A percentile compares a stretch with the other conserved stretches of the same genome.
phyloP scores from a whole-genome alignment of 140 eudicot species.

The Anethum foeniculum region DNA sequence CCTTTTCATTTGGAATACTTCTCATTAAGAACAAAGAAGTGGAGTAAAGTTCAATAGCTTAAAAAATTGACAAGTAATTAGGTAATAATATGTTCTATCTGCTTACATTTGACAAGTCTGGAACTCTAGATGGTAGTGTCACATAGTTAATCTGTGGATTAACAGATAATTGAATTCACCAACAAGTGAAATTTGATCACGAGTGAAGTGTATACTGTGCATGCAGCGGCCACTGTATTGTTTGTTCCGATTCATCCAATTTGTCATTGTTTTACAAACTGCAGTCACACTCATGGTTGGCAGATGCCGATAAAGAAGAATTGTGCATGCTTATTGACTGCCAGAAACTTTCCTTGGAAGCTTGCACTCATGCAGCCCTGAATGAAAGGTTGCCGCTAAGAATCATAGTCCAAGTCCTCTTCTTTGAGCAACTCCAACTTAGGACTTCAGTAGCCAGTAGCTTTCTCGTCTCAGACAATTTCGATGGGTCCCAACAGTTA shows the following conservation, averaged over 20 bases:
- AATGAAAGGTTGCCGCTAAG: constrained; percentile 87
- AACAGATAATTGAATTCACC: background rate
- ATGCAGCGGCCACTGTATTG: background rate
- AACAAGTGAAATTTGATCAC: background rate
- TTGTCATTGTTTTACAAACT: constrained; percentile 16
- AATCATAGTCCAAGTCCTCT: constrained; percentile 87
- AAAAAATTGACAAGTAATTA: background rate
- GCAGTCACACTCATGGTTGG: constrained; percentile 95
- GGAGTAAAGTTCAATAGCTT: background rate
- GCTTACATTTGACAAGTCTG: background rate
- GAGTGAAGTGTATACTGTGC: background rate
- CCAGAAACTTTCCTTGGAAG: constrained; percentile 95
- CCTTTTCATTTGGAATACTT: background rate
- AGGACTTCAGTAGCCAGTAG: constrained; percentile 94
- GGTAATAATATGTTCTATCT: background rate
- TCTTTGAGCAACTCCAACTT: constrained; percentile 92
- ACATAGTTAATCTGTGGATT: background rate
- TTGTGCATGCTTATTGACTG: constrained; percentile 93
- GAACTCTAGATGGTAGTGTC: background rate
- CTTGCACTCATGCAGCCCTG: constrained; percentile 97
- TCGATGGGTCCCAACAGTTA: constrained; percentile 68
- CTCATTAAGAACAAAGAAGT: background rate
- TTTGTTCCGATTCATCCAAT: background rate
- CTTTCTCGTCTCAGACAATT: constrained; percentile 81
- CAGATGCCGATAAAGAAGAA: constrained; percentile 81